A percentile compares a stretch with the other conserved stretches of the same genome.
These are phyloP conservation scores for Backusella psychrophila DNA, from an alignment of 192 early-diverging fungal genomes.

Conservation along the genomic window DNA sequence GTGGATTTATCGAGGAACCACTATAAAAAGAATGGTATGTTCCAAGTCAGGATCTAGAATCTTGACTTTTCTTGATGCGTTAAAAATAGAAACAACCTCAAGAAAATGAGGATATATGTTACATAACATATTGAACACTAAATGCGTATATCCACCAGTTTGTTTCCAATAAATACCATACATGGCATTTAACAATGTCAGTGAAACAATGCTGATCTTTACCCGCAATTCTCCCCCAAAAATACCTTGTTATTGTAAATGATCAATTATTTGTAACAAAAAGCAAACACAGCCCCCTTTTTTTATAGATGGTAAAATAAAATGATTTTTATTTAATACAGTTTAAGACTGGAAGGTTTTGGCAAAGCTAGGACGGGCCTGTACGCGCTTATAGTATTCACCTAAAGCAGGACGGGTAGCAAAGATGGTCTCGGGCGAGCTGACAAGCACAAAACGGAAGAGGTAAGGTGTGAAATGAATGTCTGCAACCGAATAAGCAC, in stretches of 20 bases:
- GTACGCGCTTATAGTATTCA: conserved; percentile 5
- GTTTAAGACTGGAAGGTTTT: neutral
- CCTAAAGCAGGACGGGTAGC: conserved; percentile 8
- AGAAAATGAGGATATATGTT: neutral
- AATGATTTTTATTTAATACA: neutral
- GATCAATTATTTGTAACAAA: neutral
- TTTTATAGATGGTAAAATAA: neutral
- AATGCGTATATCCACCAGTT: neutral
- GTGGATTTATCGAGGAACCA: too few species aligned
- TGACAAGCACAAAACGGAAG: neutral
- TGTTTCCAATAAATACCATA: neutral
- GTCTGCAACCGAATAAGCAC: conserved; percentile 12
- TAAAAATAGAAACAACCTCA: too few species aligned
- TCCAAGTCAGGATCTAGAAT: too few species aligned
- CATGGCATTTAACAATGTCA: neutral
- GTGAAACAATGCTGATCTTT: neutral
- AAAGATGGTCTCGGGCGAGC: neutral
- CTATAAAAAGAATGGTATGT: too few species aligned
- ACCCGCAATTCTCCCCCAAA: neutral
- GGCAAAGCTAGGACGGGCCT: conserved; percentile 14
- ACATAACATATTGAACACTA: neutral
- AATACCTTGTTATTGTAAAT: neutral
- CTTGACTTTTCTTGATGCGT: too few species aligned
- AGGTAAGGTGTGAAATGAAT: conserved; percentile 16
- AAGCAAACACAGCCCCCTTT: neutral